These are phyloP conservation scores for Psilocybe mexicana DNA, from an alignment of 1,284 basidiomycete species.

Conservation along the genomic window DNA sequence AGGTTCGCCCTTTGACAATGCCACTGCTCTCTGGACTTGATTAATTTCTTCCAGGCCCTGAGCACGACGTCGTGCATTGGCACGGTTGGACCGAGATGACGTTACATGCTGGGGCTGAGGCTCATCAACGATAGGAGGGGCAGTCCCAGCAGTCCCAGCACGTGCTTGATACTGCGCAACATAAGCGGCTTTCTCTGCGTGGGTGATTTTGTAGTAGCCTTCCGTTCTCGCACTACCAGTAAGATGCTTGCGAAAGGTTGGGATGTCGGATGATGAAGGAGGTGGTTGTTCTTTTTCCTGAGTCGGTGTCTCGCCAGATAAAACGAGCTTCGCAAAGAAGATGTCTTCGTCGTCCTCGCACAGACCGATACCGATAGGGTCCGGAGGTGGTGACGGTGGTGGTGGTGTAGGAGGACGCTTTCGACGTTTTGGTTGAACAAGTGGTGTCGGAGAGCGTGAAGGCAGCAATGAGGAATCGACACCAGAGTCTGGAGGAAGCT, in stretches of 20 bases:
- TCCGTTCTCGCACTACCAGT: constrained; percentile 90
- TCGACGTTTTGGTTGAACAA: constrained; percentile 27
- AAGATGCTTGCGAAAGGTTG: constrained; percentile 64
- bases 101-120: constrained; percentile 59
- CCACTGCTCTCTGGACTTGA: constrained; percentile 73
- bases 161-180: constrained; percentile 76
- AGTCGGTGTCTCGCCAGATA: constrained; percentile 35
- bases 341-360: constrained; percentile 92
- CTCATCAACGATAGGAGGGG: constrained; percentile 41
- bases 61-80: constrained; percentile 90
- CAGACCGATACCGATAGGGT: constrained; percentile 59
- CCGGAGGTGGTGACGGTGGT: constrained; percentile 48
- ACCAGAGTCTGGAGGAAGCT: constrained; percentile 50
- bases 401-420: constrained; percentile 38
- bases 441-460: constrained; percentile 47
- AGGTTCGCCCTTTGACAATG: constrained; percentile 71
- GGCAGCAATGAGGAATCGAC: constrained; percentile 44
- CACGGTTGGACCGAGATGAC: constrained; percentile 89
- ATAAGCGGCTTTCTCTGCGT: constrained; percentile 90
- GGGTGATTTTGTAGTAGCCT: constrained; percentile 93
- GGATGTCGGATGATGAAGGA: constrained; percentile 31
- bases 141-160: constrained; percentile 36
- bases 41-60: constrained; percentile 97
- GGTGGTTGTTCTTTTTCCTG: constrained; percentile 31
- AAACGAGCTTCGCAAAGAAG: constrained; percentile 78